Conservation (phyloP, 2,329 filamentous ascomycete species). For the Botrytis galanthina region DNA sequence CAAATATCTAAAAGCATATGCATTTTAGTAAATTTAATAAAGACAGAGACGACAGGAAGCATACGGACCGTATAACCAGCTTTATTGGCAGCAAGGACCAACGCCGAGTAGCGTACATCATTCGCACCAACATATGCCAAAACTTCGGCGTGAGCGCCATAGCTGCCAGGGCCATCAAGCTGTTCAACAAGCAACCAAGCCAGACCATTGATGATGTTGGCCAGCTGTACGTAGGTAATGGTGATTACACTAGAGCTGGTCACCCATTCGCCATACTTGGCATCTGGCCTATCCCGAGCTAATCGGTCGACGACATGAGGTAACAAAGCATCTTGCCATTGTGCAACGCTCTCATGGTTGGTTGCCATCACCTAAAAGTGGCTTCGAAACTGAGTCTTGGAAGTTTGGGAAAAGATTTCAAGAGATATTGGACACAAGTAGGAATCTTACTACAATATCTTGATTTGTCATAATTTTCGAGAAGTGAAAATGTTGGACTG, state of each 20-base stretch:
- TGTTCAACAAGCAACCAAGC: conserved; percentile 23
- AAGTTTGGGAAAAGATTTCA: too few relatives aligned
- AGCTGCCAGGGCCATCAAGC: not conserved
- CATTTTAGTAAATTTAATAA: too few relatives aligned
- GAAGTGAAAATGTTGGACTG: not conserved
- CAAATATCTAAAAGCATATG: too few relatives aligned
- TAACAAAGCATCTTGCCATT: conserved; percentile 5
- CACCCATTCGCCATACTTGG: not conserved
- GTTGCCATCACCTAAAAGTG: not conserved
- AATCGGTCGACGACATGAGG: conserved; percentile 7
- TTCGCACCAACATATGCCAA: conserved; percentile 45
- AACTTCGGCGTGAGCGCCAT: conserved; percentile 37
- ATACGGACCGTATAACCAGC: conserved; percentile 5
- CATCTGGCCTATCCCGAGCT: not conserved
- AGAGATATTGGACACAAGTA: too few relatives aligned
- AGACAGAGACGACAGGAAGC: too few relatives aligned
- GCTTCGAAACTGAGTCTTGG: not conserved
- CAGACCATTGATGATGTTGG: conserved; percentile 1
- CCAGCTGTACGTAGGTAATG: conserved; percentile 7
- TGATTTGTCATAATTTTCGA: not conserved
- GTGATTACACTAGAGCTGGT: not conserved
- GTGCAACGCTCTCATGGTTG: not conserved
- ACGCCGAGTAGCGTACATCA: conserved; percentile 3
- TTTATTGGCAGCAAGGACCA: not conserved
- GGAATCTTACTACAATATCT: not conserved